Conservation (phyloP, 2,329 filamentous ascomycete species). For the Ophiostoma novo-ulmi region DNA sequence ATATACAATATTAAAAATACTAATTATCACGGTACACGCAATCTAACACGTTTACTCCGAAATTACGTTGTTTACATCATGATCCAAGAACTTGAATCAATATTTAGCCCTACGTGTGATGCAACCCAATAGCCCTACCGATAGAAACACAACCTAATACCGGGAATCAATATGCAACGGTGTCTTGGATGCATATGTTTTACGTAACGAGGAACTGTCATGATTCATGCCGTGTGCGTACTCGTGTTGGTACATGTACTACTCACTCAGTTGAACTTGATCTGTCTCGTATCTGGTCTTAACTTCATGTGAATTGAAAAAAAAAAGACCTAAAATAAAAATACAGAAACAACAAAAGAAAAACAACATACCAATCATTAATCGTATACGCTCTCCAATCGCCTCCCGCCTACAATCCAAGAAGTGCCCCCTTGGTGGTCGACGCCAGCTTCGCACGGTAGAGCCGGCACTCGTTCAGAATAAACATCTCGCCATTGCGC, state of each 20-base stretch:
- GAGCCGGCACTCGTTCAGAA: constrained; percentile 44
- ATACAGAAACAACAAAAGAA: neutral
- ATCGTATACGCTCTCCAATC: neutral
- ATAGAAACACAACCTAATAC: neutral
- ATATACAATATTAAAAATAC: neutral
- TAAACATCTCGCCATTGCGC: constrained; percentile 39
- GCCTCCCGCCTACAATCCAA: constrained; percentile 14
- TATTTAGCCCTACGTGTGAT: neutral
- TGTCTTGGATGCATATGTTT: neutral
- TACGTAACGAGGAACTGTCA: neutral
- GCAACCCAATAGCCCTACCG: neutral
- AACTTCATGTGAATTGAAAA: neutral
- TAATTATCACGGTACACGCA: neutral
- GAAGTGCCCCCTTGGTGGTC: constrained; percentile 19
- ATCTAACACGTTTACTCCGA: neutral
- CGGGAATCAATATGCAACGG: neutral
- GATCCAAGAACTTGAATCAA: neutral
- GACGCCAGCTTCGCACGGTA: constrained; percentile 33
- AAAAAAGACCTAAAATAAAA: neutral
- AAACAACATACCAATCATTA: neutral
- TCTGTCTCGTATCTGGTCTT: neutral
- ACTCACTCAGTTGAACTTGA: neutral
- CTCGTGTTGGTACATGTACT: neutral
- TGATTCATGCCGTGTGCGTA: neutral
- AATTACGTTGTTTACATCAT: neutral